Evolutionary conservation across 306 rosid species (phyloP), one percentile per base, ranked within the genome.

Genomic region (Crataegus laevigata): DNA sequence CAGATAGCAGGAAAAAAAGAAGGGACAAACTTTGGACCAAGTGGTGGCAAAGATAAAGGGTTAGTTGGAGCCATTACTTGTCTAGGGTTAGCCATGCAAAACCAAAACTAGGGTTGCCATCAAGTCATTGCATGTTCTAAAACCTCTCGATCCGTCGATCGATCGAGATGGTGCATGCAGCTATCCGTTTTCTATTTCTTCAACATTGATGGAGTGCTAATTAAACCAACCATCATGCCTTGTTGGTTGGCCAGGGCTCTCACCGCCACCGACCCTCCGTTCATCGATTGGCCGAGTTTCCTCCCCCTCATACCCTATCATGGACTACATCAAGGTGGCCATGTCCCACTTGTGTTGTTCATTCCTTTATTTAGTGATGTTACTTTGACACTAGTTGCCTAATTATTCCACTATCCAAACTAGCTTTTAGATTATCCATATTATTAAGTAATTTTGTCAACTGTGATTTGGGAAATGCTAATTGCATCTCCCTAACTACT

Each of bases 31-130:
- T 79, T 24, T 17, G 24, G 69, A 24, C 24, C 57, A 1, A 58
- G 77, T 19, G 84, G 24, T 43, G 54, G 54, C 54, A 74, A 28
- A 47, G 28, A 69, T 69, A 45, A 72, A 17, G 69, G 51, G 40
- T 74, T 59, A 43, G 19, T 63, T 71, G 76, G 91, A 89, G 74
- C 82, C 91, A 85, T 68, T 68, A 50, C 1, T 63, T 89, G 94
- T 87, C 91, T 84, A 72, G 77, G 82, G 75, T 32, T 69, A 58
- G 24, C 52, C 12, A 78, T 77, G 78, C 94, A 85, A 1, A 25
- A 19, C 72, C 80, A 38, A 75, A 75, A 72, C 30, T 29, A 22
- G 19, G 75, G 80, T 32, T 38, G 70, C 78, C 69, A 68, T 69
- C 81, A 47, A 75, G 52, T 70, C 17, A 36, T 42, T 15, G 21